A percentile compares a stretch with the other conserved stretches of the same genome.
These are phyloP conservation scores for Nepenthes gracilis DNA, from an alignment of 148 eudicot species.

Conservation along the genomic window DNA sequence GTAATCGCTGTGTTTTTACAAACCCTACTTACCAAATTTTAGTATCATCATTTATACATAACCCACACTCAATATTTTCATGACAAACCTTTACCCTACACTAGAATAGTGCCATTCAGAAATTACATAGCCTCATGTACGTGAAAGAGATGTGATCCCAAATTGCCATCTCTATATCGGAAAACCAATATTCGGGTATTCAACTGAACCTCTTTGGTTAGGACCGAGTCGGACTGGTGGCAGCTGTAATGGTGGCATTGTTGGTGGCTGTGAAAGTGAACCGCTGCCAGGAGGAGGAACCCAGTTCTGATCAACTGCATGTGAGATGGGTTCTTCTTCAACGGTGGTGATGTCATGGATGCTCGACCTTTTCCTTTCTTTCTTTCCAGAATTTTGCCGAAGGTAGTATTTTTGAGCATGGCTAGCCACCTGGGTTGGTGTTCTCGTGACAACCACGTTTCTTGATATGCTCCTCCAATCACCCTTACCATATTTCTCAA, in stretches of 20 bases:
- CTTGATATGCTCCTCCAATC: slow-evolving; percentile 75
- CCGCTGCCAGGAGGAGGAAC: slow-evolving; percentile 4
- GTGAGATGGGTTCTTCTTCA: not conserved
- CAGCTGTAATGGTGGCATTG: not conserved
- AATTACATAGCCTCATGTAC: no score
- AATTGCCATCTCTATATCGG: not conserved
- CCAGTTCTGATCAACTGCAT: slow-evolving; percentile 5
- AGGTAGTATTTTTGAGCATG: slow-evolving; percentile 63
- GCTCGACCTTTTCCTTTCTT: slow-evolving; percentile 64
- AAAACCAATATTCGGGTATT: not conserved
- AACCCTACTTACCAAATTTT: no score
- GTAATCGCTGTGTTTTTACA: no score
- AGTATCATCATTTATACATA: no score
- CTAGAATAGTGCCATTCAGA: no score
- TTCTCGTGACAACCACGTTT: slow-evolving; percentile 52
- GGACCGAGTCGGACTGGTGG: not conserved
- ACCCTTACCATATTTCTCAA: slow-evolving; percentile 50
- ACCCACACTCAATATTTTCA: no score
- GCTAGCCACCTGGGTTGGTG: slow-evolving; percentile 69
- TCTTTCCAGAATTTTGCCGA: slow-evolving; percentile 45
- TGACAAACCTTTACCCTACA: no score
- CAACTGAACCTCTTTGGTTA: not conserved
- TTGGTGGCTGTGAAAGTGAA: not conserved
- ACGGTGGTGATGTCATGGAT: slow-evolving; percentile 61
- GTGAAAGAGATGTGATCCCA: no score